Base-by-base conservation (phyloP, 768 basidiomycete species). In the Porphyrellus cyaneotinctus region DNA sequence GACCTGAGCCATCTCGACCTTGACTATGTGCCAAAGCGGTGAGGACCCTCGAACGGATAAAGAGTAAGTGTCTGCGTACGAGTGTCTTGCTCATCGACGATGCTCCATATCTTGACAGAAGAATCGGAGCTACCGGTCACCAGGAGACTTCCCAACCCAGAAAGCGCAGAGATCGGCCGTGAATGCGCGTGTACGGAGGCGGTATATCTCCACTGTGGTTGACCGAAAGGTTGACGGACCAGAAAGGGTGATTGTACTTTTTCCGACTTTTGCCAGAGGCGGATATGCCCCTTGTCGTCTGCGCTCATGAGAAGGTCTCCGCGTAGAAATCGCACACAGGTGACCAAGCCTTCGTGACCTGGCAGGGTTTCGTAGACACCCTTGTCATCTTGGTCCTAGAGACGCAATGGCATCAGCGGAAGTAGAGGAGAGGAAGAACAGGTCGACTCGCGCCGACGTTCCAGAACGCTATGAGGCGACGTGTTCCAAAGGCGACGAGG, bases 71-170 rank as follows among this genome's bases (percentile, higher is more conserved):
- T 43, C 14, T 20, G 24, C 56, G 26, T 66, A 77, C 74, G 63
- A 62, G 47, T 46, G 60, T 71, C 52, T 53, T 60, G 54, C 50
- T 57, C 52, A 52, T 61, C 37, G 23, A 42, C 18, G 28, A 85
- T 43, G 28, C 70, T 68, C 91, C 91, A 97, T 24, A 91, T 73
- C 67, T 88, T 91, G 38, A 95, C 76, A 1, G 72, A 71, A 1
- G 84, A 82, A 67, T 97, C 94, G 0, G 94, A 95, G 15, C 88
- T 84, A 1, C 90, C 93, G 0, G 91, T 91, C 3, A 86, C 76
- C 10, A 95, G 54, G 32, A 74, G 69, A 39, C 73, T 66, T 15
- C 72, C 74, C 46, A 75, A 70, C 2, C 76, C 72, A 36, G 77
- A 81, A 4, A 97, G 66, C 3, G 85, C 76, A 13, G 90, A 87